A percentile compares a stretch with the other conserved stretches of the same genome.
Conservation (phyloP, 331 rosid genomes). For the Quercus phellos region DNA sequence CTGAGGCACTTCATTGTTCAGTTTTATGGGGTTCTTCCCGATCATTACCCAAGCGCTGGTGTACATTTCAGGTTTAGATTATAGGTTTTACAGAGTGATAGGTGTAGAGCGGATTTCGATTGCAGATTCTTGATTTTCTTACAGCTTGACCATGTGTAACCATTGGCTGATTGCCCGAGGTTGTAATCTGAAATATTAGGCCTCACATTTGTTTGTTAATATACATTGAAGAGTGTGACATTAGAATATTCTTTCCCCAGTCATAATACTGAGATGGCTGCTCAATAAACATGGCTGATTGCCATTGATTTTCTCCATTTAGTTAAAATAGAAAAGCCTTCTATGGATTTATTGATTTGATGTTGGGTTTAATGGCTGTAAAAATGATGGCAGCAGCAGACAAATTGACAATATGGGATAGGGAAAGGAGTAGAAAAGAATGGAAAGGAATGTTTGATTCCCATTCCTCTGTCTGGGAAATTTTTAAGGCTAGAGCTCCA, state of each 20-base stretch:
- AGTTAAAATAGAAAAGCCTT: no score
- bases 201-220: conserved; percentile 20
- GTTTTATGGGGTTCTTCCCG: conserved; percentile 55
- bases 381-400: no score
- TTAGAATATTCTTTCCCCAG: conserved; percentile 18
- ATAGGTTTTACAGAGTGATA: conserved; percentile 42
- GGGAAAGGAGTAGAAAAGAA: no score
- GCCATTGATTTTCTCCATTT: background rate
- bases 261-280: conserved; percentile 23
- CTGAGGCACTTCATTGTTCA: conserved; percentile 23
- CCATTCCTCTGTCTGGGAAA: no score
- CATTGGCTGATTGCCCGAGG: conserved; percentile 24
- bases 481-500: no score
- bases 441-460: no score
- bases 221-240: conserved; percentile 29
- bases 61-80: conserved; percentile 66
- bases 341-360: no score
- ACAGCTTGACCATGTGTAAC: conserved; percentile 6
- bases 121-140: conserved; percentile 37
- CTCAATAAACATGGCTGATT: conserved; percentile 23
- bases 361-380: no score
- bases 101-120: conserved; percentile 37
- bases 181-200: conserved; percentile 24
- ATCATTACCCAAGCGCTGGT: conserved; percentile 77
- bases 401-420: no score